phyloP scores from a whole-genome alignment of 2,329 filamentous ascomycete genomes.

The Stagonosporopsis vannaccii region DNA sequence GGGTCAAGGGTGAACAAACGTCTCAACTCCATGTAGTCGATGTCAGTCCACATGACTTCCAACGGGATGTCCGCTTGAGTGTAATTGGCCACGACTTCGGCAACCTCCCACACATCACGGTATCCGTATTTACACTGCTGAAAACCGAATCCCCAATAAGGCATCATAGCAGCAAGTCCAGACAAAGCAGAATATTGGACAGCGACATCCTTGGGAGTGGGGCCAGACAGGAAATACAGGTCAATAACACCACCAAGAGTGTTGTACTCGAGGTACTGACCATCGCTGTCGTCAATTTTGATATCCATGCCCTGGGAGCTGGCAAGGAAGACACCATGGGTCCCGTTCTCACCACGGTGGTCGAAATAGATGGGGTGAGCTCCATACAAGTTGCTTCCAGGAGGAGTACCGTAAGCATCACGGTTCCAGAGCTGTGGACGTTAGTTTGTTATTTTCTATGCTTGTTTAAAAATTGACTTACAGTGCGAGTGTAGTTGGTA shows the following conservation, averaged over 20 bases:
- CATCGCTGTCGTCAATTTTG: slow-evolving; percentile 70
- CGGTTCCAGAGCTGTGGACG: slow-evolving; percentile 69
- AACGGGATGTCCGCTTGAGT: slow-evolving; percentile 67
- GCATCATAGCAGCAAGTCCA: slow-evolving; percentile 56
- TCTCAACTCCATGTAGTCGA: slow-evolving; percentile 71
- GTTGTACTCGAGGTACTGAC: slow-evolving; percentile 80
- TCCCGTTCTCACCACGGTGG: slow-evolving; percentile 61
- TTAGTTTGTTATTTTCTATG: slow-evolving; percentile 35
- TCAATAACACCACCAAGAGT: slow-evolving; percentile 81
- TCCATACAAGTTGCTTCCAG: slow-evolving; percentile 73
- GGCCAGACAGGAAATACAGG: slow-evolving; percentile 61
- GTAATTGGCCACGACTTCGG: slow-evolving; percentile 72
- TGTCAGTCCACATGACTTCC: slow-evolving; percentile 74
- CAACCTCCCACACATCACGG: slow-evolving; percentile 67
- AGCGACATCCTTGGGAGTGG: slow-evolving; percentile 55
- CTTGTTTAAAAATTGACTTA: slow-evolving; percentile 52
- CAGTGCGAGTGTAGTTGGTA: slow-evolving; percentile 65
- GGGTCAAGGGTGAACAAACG: slow-evolving; percentile 71
- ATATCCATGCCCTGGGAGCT: slow-evolving; percentile 68
- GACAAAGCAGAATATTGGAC: slow-evolving; percentile 58
- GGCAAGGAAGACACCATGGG: slow-evolving; percentile 48
- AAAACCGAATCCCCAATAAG: slow-evolving; percentile 62
- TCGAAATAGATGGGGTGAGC: slow-evolving; percentile 80
- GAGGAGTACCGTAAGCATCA: slow-evolving; percentile 68
- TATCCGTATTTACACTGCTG: slow-evolving; percentile 61